These are phyloP conservation scores for Umbilicaria muhlenbergii DNA, from an alignment of 495 filamentous ascomycete genomes.

Conservation along the genomic window DNA sequence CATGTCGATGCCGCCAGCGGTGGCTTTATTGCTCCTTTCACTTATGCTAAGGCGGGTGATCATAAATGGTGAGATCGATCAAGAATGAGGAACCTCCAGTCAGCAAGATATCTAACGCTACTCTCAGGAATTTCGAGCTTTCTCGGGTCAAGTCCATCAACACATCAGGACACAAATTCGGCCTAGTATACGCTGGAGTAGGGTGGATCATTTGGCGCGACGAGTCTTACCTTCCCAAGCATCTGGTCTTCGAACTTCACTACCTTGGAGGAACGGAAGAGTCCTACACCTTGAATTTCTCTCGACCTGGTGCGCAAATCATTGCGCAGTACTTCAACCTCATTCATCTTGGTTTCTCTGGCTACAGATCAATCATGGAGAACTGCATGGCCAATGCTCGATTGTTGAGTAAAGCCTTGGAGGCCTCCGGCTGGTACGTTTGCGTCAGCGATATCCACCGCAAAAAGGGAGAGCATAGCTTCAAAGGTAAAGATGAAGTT, in stretches of 20 bases:
- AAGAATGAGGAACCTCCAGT: too few relatives aligned
- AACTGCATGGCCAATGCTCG: conserved; percentile 56
- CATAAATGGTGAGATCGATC: conserved; percentile 34
- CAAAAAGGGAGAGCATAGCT: conserved; percentile 23
- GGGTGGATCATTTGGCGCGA: conserved; percentile 69
- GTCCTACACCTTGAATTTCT: conserved; percentile 65
- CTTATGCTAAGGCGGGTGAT: conserved; percentile 41
- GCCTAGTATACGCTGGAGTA: conserved; percentile 54
- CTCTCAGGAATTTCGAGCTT: conserved; percentile 46
- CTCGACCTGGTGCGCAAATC: conserved; percentile 53
- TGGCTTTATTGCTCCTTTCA: conserved; percentile 62
- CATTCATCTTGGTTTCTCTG: conserved; percentile 53
- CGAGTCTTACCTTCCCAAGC: conserved; percentile 47
- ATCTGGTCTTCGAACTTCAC: conserved; percentile 58
- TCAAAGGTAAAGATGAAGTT: conserved; percentile 19
- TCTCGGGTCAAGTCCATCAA: conserved; percentile 65
- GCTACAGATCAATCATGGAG: conserved; percentile 52
- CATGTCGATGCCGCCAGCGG: conserved; percentile 63
- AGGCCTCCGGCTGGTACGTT: conserved; percentile 44
- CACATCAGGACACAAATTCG: conserved; percentile 59
- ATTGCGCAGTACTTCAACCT: conserved; percentile 68
- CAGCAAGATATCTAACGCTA: not conserved
- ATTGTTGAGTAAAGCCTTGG: conserved; percentile 48
- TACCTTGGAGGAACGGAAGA: conserved; percentile 63
- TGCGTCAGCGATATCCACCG: conserved; percentile 59